Base-by-base conservation (phyloP, 768 basidiomycete genomes). In the Suillus subaureus region DNA sequence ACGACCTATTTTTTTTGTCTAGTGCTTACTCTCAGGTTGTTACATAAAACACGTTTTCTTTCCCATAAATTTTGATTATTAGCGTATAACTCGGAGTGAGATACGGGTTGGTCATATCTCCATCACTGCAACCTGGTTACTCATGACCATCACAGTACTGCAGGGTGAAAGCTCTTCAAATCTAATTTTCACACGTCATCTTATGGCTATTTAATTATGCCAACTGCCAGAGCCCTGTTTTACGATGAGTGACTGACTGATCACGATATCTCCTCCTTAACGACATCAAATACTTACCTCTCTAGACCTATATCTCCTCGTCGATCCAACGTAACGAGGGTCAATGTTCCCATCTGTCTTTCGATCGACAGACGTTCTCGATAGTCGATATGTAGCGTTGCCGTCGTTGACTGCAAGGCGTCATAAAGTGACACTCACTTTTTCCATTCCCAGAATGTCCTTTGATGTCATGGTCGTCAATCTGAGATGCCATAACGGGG, bases 1-100 rank as follows among this genome's bases (percentile, higher is more conserved):
- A 26, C 49, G 23, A 15, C 12, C 26, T 3, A 49, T 7, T 28
- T 51, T 51, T 49, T 26, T 15, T 73, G 71, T 74, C 21, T 45
- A 45, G 39, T 64, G 54, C 62, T 62, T 35, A 39, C 26, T 45
- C 56, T 13, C 37, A 42, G 13, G 61, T 16, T 64, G 68, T 77
- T 75, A 75, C 77, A 76, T 75, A 75, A 77, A 69, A 33, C 54
- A 35, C 16, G 52, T 51, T 47, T 45, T 57, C 60, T 67, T 75
- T 64, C 63, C 63, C 63, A 64, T 39, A 45, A 61, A 33, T 61
- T 39, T 39, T 39, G 37, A 39, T 39, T 39, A 3, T 12, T 12
- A 39, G 37, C 7, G 37, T 28, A 28, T 16, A 28, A 52, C 51
- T 12, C n/a, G 6, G 12, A 16, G 26, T 55, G 33, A 12, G 31